These are phyloP conservation scores for Arctium minus DNA, from an alignment of 129 eudicot genomes.

Conservation along the genomic window DNA sequence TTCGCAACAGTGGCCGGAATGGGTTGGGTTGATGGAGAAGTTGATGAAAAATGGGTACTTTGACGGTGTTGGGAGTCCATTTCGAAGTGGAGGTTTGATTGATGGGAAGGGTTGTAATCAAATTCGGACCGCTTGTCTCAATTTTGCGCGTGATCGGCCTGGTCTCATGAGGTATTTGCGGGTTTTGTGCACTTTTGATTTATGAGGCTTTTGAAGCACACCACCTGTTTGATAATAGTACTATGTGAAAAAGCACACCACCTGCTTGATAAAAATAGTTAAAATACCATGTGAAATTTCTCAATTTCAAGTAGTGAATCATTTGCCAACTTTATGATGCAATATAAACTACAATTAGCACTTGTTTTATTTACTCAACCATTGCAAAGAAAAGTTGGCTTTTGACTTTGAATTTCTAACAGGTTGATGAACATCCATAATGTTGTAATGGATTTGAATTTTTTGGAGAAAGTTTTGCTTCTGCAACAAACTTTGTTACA, in stretches of 20 bases:
- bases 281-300: not conserved
- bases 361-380: not conserved
- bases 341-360: not conserved
- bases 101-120: slow-evolving; percentile 46
- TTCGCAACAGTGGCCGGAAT: slow-evolving; percentile 68
- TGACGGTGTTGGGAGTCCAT: slow-evolving; percentile 41
- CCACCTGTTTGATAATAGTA: slow-evolving; percentile 38
- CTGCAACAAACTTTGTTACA: not conserved
- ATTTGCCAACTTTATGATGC: not conserved
- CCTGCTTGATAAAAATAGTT: not conserved
- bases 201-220: slow-evolving; percentile 6
- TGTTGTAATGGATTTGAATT: not conserved
- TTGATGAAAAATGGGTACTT: slow-evolving; percentile 55
- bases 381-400: not conserved
- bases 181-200: not conserved
- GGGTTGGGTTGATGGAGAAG: slow-evolving; percentile 65
- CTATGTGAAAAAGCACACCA: not conserved
- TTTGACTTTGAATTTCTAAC: not conserved
- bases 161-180: slow-evolving; percentile 51
- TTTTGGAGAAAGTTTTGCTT: not conserved
- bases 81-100: slow-evolving; percentile 29
- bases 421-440: not conserved
- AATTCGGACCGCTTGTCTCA: slow-evolving; percentile 65
- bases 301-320: not conserved
- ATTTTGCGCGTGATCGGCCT: slow-evolving; percentile 56